Conservation (phyloP, 148 eudicot genomes). For the Dysphania ambrosioides region DNA sequence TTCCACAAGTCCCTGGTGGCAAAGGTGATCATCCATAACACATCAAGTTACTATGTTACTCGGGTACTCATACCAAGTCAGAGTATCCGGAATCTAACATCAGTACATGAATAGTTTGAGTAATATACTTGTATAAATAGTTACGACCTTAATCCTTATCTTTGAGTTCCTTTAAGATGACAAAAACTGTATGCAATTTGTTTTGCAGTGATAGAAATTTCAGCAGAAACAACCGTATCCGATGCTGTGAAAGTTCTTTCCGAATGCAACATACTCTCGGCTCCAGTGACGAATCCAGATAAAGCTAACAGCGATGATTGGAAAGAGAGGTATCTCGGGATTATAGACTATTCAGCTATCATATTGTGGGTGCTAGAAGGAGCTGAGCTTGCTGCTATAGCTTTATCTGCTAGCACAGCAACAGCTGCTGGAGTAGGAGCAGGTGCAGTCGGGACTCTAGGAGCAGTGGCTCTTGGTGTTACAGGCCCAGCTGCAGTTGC, state of each 20-base stretch:
- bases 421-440: constrained; percentile 87
- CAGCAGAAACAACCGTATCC: constrained; percentile 55
- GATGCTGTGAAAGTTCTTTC: constrained; percentile 80
- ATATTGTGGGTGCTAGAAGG: constrained; percentile 83
- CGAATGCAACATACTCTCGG: constrained; percentile 78
- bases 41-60: not conserved
- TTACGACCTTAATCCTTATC: no score
- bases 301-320: constrained; percentile 46
- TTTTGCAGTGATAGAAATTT: constrained; percentile 71
- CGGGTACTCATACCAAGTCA: not conserved
- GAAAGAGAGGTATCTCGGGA: constrained; percentile 71
- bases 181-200: not conserved
- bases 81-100: not conserved
- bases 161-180: not conserved
- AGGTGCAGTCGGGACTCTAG: constrained; percentile 79
- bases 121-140: not conserved
- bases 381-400: constrained; percentile 73
- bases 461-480: constrained; percentile 71
- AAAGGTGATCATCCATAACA: constrained; percentile 46
- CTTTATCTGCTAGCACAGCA: constrained; percentile 75
- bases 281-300: constrained; percentile 72
- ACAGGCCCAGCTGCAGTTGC: constrained; percentile 79
- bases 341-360: constrained; percentile 77
- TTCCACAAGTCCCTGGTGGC: constrained; percentile 84
- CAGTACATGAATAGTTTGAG: not conserved